phyloP scores from a whole-genome alignment of 192 early-diverging fungal genomes.

The Linnemannia schmuckeri region DNA sequence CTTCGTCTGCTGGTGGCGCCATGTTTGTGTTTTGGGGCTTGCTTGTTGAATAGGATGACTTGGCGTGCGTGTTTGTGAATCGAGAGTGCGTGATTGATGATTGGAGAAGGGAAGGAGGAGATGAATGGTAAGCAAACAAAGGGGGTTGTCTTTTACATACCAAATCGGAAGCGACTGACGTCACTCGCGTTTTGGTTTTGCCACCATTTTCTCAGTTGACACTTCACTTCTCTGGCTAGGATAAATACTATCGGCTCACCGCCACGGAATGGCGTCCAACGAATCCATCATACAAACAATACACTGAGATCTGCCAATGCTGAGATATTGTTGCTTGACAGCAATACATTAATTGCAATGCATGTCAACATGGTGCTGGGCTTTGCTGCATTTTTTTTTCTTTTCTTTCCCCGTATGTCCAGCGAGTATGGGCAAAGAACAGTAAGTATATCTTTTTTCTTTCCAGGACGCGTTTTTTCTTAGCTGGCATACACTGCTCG shows the following conservation, averaged over 20 bases:
- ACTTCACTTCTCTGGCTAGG: background rate
- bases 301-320: background rate
- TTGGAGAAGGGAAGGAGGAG: background rate
- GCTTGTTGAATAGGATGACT: background rate
- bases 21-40: background rate
- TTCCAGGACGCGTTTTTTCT: background rate
- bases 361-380: background rate
- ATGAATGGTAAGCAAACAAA: background rate
- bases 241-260: background rate
- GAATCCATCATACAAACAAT: background rate
- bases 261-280: background rate
- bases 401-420: background rate
- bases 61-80: background rate
- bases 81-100: background rate
- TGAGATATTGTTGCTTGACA: background rate
- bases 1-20: constrained; percentile 5
- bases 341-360: background rate
- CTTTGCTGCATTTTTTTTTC: background rate
- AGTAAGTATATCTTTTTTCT: background rate
- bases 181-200: background rate
- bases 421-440: background rate
- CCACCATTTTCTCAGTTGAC: background rate
- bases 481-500: background rate
- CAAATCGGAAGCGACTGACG: background rate
- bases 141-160: too few species aligned